Base-by-base conservation (phyloP, 768 basidiomycete genomes). In the Russula vinacea region DNA sequence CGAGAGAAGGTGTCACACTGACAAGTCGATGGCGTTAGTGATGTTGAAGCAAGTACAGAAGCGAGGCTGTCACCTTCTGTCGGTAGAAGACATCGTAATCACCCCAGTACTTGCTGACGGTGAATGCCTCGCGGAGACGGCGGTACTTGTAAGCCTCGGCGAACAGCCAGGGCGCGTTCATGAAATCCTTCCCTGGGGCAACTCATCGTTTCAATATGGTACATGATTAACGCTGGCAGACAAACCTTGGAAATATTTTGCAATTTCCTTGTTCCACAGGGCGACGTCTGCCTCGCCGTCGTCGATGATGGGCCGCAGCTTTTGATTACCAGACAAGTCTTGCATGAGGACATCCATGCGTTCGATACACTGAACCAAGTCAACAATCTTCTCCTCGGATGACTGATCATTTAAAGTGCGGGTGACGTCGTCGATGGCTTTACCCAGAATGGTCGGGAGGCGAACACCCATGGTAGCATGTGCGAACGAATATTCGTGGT, bases 381-480 rank as follows among this genome's bases (percentile, higher is more conserved):
- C 95, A 64, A 89, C 77, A 69, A 97, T 84, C 51, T 79, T 80
- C 67, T 97, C 93, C 73, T 96, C 94, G 26, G 84, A 79, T 47
- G 84, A 89, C 75, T 92, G 82, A 7, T 88, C 86, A 76, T 97
- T 96, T 69, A 97, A 83, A 32, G 94, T 97, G 70, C 86, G 84
- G 59, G 89, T 89, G 10, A 88, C 81, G 72, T 98, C 95, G 71
- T 95, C 94, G 70, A 97, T 94, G 14, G 91, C 95, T 77, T 97
- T 98, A 68, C 93, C 92, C 54, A 97, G 80, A 67, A 98, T 98
- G 45, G 95, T 96, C 2, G 95, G 95, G 29, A 97, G 84, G 53
- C 95, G 88, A n/a, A 89, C 87, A 65, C 92, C 91, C 94, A 97
- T 97, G 4, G 94, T 96, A 37, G 93, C 95, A 76, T 95, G 85